Evolutionary conservation across 345 rosid species (phyloP).

Genomic region (Zanthoxylum bungeanum): DNA sequence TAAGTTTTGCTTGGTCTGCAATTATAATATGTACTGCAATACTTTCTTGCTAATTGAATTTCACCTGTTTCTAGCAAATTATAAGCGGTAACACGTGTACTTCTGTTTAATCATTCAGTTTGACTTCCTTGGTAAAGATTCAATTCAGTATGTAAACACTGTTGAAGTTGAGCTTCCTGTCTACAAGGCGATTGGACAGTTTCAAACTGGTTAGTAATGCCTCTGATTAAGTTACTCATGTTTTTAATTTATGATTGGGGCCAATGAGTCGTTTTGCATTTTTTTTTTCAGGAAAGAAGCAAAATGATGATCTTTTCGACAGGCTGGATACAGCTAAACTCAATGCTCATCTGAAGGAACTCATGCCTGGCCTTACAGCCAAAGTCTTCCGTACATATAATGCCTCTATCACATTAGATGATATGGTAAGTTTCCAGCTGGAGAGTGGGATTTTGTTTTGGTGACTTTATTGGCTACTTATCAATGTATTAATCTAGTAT

Average conservation of each 20-base stretch:
- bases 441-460: neutral
- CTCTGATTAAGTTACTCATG: constrained; percentile 2
- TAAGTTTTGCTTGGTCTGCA: too few species aligned
- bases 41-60: neutral
- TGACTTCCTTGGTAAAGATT: constrained; percentile 99
- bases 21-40: too few species aligned
- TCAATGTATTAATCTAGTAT: neutral
- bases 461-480: neutral
- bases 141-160: constrained; percentile 89
- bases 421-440: constrained; percentile 52
- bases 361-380: constrained; percentile 98
- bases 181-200: constrained; percentile 86
- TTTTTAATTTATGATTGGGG: constrained; percentile 3
- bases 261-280: neutral
- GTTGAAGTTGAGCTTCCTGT: constrained; percentile 91
- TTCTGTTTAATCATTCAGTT: constrained; percentile 50
- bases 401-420: constrained; percentile 93
- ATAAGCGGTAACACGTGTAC: constrained; percentile 12
- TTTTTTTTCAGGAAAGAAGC: constrained; percentile 59
- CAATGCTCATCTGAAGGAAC: constrained; percentile 94
- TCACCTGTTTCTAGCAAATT: neutral
- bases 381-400: constrained; percentile 99
- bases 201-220: constrained; percentile 62
- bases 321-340: constrained; percentile 81
- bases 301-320: constrained; percentile 79